Evolutionary conservation across 805 yeast species (phyloP).

Genomic region (Kluyveromyces siamensis): DNA sequence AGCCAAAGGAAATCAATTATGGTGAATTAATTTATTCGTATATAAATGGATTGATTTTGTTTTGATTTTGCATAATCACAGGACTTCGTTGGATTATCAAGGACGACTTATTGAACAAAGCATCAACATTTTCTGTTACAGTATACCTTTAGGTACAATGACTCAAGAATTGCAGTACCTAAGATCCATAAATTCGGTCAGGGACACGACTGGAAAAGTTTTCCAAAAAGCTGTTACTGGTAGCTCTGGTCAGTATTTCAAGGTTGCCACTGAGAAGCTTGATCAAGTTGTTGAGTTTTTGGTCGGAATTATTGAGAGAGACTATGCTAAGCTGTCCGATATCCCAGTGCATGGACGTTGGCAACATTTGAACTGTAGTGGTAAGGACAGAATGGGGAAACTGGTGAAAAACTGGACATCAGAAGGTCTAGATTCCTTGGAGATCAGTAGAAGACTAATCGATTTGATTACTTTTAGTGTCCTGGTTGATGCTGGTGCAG

Average conservation of each 20-base stretch:
- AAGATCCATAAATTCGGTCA: slow-evolving; percentile 44
- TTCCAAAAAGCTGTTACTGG: slow-evolving; percentile 31
- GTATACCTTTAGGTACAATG: neutral
- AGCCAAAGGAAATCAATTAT: neutral
- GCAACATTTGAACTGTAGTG: slow-evolving; percentile 53
- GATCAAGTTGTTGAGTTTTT: slow-evolving; percentile 39
- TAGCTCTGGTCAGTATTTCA: slow-evolving; percentile 27
- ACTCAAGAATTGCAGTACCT: slow-evolving; percentile 24
- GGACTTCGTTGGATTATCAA: no score
- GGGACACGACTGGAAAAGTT: slow-evolving; percentile 42
- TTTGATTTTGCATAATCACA: no score
- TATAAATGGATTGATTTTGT: no score
- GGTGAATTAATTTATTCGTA: no score
- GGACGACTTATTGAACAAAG: no score
- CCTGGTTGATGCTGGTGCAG: slow-evolving; percentile 61
- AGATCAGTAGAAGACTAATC: slow-evolving; percentile 43
- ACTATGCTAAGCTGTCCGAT: slow-evolving; percentile 33
- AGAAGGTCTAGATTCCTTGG: slow-evolving; percentile 30
- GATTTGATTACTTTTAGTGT: slow-evolving; percentile 56
- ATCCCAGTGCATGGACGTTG: slow-evolving; percentile 65
- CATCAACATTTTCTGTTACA: no score
- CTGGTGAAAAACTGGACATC: slow-evolving; percentile 34
- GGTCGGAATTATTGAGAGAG: slow-evolving; percentile 34
- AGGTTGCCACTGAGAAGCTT: slow-evolving; percentile 36
- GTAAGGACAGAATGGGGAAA: slow-evolving; percentile 34